Evolutionary conservation across 1,139 yeast genomes (phyloP), one percentile per base, ranked within the genome.

Genomic region (Lodderomyces jiufengensis): DNA sequence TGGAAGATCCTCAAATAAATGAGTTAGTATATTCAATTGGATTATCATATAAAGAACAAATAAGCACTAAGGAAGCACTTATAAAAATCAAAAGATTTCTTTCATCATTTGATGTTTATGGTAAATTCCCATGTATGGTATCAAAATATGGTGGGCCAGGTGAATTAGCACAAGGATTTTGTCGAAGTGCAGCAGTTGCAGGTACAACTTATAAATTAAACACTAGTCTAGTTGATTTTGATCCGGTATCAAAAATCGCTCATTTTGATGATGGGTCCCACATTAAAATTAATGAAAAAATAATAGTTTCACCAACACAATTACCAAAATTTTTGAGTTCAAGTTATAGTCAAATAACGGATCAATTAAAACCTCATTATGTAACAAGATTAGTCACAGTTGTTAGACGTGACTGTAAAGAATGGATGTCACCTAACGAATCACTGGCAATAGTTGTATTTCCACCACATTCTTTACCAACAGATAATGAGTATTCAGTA

Each of bases 121-220:
- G 98, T 9, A 82, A 80, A 47, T 94, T 92, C 71, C 97, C 98
- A 1, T 94, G 86, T 15, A 71, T 92, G 66, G 82, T 83, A 49
- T 85, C 95, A 41, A 90, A 87, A 66, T 92, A 82, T 59, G 98
- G 98, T 40, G 95, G 96, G 2, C 94, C 95, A 0, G 97, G 97
- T 33, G 99, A 92, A 61, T 69, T 92, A 24, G 81, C 95, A 6
- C 99, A 92, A 63, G 99, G 97, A 2, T 92, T 92, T 58, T 90
- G 97, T 61, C 76, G 99, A 48, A 84, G 95, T 41, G 97, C 98
- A 4, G 98, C 99, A 10, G 98, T 92, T 43, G 97, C 95, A 22
- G 98, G 97, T 41, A 85, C 97, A 40, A 86, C 95, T 27, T 92
- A 90, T 62, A 88, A 88, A 61, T 70, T 92, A 39, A 78, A 82